phyloP scores from a whole-genome alignment of 768 basidiomycete genomes.

The Plicaturopsis crispa region DNA sequence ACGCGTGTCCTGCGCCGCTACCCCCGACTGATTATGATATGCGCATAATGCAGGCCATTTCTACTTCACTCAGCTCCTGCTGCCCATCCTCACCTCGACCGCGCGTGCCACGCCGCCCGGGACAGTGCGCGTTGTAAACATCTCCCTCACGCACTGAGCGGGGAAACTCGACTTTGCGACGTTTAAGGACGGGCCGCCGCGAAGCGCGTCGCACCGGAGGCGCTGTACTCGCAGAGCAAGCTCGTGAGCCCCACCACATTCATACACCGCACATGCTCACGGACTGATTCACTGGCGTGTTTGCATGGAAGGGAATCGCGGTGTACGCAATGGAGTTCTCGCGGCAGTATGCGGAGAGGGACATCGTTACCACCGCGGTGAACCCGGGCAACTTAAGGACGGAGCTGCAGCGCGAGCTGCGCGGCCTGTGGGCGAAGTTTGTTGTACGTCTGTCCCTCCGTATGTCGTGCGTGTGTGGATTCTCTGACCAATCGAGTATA shows the following conservation, averaged over 20 bases:
- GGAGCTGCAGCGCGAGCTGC: neutral
- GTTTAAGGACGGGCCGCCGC: constrained; percentile 25
- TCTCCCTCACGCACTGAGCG: constrained; percentile 28
- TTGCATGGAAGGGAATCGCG: neutral
- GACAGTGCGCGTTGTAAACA: constrained; percentile 39
- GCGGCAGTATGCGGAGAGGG: constrained; percentile 25
- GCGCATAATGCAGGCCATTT: constrained; percentile 34
- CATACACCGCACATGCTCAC: neutral
- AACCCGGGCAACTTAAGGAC: constrained; percentile 21
- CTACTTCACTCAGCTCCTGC: constrained; percentile 41
- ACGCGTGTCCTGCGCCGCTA: neutral
- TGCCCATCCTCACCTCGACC: constrained; percentile 36
- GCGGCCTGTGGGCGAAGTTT: constrained; percentile 16
- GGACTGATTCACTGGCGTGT: neutral
- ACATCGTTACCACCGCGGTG: constrained; percentile 30
- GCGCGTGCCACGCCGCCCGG: constrained; percentile 29
- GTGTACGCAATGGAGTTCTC: neutral
- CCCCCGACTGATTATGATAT: neutral
- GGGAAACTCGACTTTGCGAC: constrained; percentile 31
- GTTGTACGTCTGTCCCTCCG: constrained; percentile 17
- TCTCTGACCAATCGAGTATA: neutral
- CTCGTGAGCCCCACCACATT: constrained; percentile 27
- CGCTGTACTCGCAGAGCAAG: constrained; percentile 33
- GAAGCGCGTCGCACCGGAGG: constrained; percentile 10
- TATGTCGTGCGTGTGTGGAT: neutral